Conservation (phyloP, 306 rosid species). For the Sophora flavescens region DNA sequence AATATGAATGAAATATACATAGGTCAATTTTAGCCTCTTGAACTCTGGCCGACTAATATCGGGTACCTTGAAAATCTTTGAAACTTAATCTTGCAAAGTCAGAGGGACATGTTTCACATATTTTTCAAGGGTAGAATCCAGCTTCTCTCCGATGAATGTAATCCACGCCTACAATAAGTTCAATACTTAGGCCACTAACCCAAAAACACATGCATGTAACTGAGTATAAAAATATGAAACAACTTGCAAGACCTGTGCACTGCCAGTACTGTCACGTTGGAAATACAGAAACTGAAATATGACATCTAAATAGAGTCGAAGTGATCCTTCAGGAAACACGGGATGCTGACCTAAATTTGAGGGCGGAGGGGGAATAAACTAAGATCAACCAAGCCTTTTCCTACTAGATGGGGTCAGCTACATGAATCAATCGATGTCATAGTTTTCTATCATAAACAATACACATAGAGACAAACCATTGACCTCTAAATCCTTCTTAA, state of each 20-base stretch:
- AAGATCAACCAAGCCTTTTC: too few species aligned
- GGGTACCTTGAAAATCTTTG: constrained; percentile 50
- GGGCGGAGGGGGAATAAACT: neutral
- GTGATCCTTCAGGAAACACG: neutral
- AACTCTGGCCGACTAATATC: constrained; percentile 5
- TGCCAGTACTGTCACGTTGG: constrained; percentile 5
- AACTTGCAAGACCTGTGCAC: constrained; percentile 32
- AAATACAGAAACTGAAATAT: constrained; percentile 21
- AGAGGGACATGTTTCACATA: constrained; percentile 47
- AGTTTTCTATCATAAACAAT: too few species aligned
- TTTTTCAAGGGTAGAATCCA: constrained; percentile 75
- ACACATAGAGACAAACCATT: too few species aligned
- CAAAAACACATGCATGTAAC: constrained; percentile 8
- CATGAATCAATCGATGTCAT: too few species aligned
- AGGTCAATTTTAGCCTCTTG: constrained; percentile 1
- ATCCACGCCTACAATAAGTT: constrained; percentile 60
- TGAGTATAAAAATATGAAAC: constrained; percentile 25
- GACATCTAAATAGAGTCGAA: constrained; percentile 7
- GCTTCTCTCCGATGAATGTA: constrained; percentile 60
- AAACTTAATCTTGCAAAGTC: constrained; percentile 52
- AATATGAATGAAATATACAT: constrained; percentile 23
- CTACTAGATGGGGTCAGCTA: too few species aligned
- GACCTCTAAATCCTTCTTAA: too few species aligned
- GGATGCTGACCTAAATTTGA: neutral
- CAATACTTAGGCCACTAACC: constrained; percentile 30